Evolutionary conservation across 768 basidiomycete species (phyloP).

Genomic region (Leucocoprinus birnbaumii): DNA sequence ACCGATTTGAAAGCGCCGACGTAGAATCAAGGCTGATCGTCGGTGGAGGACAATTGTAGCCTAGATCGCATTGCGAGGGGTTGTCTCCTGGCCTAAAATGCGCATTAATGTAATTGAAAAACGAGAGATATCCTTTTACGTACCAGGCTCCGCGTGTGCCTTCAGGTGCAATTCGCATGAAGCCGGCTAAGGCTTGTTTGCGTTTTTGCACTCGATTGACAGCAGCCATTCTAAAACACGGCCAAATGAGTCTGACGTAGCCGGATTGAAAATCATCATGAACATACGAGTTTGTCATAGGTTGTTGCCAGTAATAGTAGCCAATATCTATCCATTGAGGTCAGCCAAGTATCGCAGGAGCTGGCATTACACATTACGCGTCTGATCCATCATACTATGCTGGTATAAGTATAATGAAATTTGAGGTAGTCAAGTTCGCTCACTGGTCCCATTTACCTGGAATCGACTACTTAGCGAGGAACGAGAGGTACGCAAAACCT

Average conservation of each 20-base stretch:
- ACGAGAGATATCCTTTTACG: constrained; percentile 5
- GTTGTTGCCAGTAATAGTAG: constrained; percentile 71
- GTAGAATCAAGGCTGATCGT: constrained; percentile 53
- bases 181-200: constrained; percentile 55
- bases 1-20: constrained; percentile 47
- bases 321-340: constrained; percentile 35
- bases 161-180: constrained; percentile 62
- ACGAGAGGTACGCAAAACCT: too few species aligned
- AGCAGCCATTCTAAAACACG: constrained; percentile 38
- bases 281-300: constrained; percentile 56
- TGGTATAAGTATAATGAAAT: background rate
- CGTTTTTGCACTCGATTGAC: constrained; percentile 48
- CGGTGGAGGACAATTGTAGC: constrained; percentile 47
- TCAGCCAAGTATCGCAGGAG: background rate
- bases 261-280: background rate
- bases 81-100: constrained; percentile 61
- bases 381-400: constrained; percentile 66
- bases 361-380: constrained; percentile 30
- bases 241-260: too few species aligned
- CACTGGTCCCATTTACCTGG: constrained; percentile 64
- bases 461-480: too few species aligned
- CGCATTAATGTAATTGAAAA: background rate
- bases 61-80: constrained; percentile 46
- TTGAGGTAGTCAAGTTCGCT: constrained; percentile 17
- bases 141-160: constrained; percentile 61